These are phyloP conservation scores for Marsdenia floribunda DNA, from an alignment of 257 asterid genomes.

Conservation along the genomic window DNA sequence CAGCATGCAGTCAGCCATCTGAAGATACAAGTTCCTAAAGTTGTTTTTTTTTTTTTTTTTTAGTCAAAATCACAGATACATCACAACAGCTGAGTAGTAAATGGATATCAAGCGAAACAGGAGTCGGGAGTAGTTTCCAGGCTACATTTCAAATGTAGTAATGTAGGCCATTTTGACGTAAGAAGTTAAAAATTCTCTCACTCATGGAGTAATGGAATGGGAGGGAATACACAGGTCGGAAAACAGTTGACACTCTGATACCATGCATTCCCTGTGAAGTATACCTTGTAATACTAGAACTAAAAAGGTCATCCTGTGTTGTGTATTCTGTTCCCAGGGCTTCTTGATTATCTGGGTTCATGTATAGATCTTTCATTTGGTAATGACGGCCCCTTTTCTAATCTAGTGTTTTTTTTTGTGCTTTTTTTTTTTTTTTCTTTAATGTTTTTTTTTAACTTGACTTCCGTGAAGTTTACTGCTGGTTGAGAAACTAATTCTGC, in stretches of 20 bases:
- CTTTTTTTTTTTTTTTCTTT: no score
- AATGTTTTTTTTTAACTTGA: no score
- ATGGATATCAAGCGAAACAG: not conserved
- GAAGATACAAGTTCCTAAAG: constrained; percentile 11
- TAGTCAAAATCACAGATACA: constrained; percentile 4
- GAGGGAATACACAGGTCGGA: not conserved
- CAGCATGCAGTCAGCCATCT: constrained; percentile 22
- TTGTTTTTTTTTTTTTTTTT: no score
- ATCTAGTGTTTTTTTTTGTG: not conserved
- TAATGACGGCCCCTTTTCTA: not conserved
- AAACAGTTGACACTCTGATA: not conserved
- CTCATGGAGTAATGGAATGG: not conserved
- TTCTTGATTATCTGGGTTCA: not conserved
- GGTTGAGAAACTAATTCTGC: no score
- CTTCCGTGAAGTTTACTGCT: no score
- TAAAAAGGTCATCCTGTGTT: not conserved
- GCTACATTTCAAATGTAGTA: not conserved
- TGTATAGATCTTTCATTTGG: not conserved
- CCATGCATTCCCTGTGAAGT: not conserved
- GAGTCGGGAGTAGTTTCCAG: no score
- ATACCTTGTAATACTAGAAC: not conserved
- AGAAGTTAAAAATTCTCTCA: not conserved
- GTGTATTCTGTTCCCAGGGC: not conserved
- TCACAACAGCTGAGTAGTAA: not conserved
- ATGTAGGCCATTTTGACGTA: not conserved